Evolutionary conservation across 306 rosid species (phyloP).

Genomic region (Fragaria iinumae): DNA sequence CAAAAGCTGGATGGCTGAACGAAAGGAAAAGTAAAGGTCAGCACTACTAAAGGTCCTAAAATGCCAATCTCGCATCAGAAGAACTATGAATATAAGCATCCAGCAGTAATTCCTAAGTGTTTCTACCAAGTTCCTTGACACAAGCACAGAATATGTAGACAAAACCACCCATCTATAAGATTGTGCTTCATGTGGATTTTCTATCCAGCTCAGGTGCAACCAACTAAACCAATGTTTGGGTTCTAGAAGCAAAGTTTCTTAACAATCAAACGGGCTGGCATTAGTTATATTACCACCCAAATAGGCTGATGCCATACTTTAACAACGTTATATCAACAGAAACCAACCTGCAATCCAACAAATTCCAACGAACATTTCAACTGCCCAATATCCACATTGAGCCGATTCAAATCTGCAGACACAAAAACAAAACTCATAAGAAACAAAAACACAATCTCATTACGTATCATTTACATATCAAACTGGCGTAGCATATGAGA

Average conservation of each 20-base stretch:
- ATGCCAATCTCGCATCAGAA: neutral
- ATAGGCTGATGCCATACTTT: slow-evolving; percentile 6
- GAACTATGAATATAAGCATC: neutral
- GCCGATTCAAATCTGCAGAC: slow-evolving; percentile 48
- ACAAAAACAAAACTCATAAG: slow-evolving; percentile 1
- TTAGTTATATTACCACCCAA: neutral
- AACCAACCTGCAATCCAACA: slow-evolving; percentile 54
- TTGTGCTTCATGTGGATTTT: neutral
- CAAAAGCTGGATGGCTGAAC: neutral
- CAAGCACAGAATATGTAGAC: neutral
- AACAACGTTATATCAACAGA: slow-evolving; percentile 6
- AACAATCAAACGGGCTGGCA: neutral
- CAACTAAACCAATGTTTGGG: neutral
- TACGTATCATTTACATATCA: neutral
- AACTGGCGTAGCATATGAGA: neutral
- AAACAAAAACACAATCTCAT: neutral
- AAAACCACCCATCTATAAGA: neutral
- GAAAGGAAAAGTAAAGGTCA: neutral
- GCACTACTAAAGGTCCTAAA: no score
- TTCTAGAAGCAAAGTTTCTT: neutral
- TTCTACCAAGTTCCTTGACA: neutral
- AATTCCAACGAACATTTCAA: slow-evolving; percentile 48
- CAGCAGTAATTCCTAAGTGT: neutral
- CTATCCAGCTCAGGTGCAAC: neutral
- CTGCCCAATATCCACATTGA: slow-evolving; percentile 55